Evolutionary conservation across 2,329 filamentous ascomycete species (phyloP).

Genomic region (Aspergillus chevalieri): DNA sequence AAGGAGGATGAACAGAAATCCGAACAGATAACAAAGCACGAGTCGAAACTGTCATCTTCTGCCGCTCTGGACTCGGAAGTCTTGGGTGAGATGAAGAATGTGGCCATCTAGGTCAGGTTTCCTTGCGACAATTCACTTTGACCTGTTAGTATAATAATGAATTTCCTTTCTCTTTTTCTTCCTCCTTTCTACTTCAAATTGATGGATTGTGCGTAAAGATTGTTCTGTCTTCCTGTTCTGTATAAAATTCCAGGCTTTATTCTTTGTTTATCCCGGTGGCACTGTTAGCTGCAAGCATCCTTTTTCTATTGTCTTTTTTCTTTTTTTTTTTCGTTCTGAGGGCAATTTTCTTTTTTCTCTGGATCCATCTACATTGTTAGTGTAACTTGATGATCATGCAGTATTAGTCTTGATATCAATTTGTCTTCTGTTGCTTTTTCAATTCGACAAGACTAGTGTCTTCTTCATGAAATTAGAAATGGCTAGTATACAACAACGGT

Average conservation of each 20-base stretch:
- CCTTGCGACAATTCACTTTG: background rate
- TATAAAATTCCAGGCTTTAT: conserved; percentile 27
- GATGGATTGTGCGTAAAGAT: conserved; percentile 19
- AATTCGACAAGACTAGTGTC: conserved; percentile 3
- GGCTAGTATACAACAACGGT: background rate
- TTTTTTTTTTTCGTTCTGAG: conserved; percentile 10
- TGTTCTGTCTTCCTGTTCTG: conserved; percentile 16
- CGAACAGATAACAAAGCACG: conserved; percentile 26
- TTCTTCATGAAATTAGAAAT: conserved; percentile 1
- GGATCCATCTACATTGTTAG: conserved; percentile 13
- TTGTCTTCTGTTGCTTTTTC: background rate
- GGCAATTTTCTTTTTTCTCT: conserved; percentile 14
- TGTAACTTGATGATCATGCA: conserved; percentile 30
- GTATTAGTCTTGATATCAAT: conserved; percentile 16
- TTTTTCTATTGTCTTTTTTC: conserved; percentile 8
- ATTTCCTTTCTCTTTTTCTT: conserved; percentile 8
- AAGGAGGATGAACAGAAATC: conserved; percentile 17
- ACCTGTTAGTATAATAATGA: background rate
- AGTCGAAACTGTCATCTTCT: conserved; percentile 22
- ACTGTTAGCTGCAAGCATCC: conserved; percentile 20
- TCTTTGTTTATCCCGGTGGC: conserved; percentile 15
- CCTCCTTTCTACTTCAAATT: conserved; percentile 12
- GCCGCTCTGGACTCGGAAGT: conserved; percentile 32
- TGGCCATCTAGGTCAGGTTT: conserved; percentile 32
- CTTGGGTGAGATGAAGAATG: conserved; percentile 44